Evolutionary conservation across 345 rosid genomes (phyloP), one percentile per base, ranked within the genome.

Genomic region (Gossypium longicalyx): DNA sequence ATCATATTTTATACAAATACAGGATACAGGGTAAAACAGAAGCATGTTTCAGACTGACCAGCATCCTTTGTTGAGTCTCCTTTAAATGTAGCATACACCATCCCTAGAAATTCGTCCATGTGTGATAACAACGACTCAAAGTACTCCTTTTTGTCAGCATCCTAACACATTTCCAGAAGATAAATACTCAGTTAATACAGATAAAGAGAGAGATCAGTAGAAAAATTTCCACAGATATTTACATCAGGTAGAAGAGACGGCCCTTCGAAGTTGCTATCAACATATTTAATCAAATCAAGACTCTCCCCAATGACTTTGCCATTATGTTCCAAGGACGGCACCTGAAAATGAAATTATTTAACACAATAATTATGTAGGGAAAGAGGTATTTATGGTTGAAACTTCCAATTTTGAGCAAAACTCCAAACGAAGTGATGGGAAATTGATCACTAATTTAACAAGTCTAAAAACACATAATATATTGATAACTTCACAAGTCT

Each of bases 241-340:
- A 92, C 98, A 67, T 78, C 73, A 1, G 94, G 95, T 75, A 76
- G 71, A 41, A 94, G 88, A 1, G 93, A 86, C 76, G 93, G 90
- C 45, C 97, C 98, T 68, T 92, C 93, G 56, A 94, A 94, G 83
- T 87, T 92, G 84, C 73, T 78, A n/a, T 94, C 94, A 6, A 94
- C 52, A 72, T 93, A 94, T 71, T 87, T 87, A 44, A 91, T 81
- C 84, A 94, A 79, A 75, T 94, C 93, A 19, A 94, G 83, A 86
- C 98, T 91, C 85, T 94, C 98, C 29, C 98, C 97, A 10, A 78
- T 91, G 57, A 93, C 47, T 83, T 93, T 91, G 3, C 96, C 92
- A 76, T 94, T 83, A 84, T 94, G 98, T 77, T 94, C 98, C 83
- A 94, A 79, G 8, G 98, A 80, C 51, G 98, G 98, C 52, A 94